Evolutionary conservation across 306 rosid species (phyloP).

Genomic region (Coriaria nepalensis): DNA sequence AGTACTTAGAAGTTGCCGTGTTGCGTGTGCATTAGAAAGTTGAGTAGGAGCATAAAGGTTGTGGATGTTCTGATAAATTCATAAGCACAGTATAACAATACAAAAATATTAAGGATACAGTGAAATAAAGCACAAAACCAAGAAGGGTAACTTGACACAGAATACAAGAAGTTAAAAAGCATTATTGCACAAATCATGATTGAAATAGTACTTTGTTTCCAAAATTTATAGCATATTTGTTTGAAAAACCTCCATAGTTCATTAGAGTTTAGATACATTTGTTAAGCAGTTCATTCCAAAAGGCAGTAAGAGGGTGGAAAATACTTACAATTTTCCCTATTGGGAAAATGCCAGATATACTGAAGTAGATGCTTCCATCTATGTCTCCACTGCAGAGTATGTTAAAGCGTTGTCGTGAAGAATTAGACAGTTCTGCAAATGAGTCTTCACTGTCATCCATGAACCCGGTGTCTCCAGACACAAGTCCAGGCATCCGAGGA

Average conservation of each 20-base stretch:
- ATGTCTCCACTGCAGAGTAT: slow-evolving; percentile 84
- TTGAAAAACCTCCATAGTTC: no score
- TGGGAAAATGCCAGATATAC: slow-evolving; percentile 91
- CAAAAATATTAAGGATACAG: slow-evolving; percentile 8
- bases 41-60: slow-evolving; percentile 36
- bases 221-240: no score
- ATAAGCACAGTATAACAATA: slow-evolving; percentile 12
- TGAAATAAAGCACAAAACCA: background rate
- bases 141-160: background rate
- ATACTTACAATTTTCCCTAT: slow-evolving; percentile 73
- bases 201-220: no score
- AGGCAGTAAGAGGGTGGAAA: no score
- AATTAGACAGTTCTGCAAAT: slow-evolving; percentile 67
- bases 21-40: slow-evolving; percentile 25
- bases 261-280: no score
- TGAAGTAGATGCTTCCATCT: slow-evolving; percentile 81
- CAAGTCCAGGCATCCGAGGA: slow-evolving; percentile 87
- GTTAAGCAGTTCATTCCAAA: no score
- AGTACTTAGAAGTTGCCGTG: slow-evolving; percentile 42
- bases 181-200: no score
- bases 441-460: slow-evolving; percentile 79
- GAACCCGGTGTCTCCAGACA: slow-evolving; percentile 77
- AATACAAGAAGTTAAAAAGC: no score
- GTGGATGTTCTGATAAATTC: slow-evolving; percentile 68
- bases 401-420: slow-evolving; percentile 77